Evolutionary conservation across 2,329 filamentous ascomycete species (phyloP).

Genomic region (Penicillium sp.): DNA sequence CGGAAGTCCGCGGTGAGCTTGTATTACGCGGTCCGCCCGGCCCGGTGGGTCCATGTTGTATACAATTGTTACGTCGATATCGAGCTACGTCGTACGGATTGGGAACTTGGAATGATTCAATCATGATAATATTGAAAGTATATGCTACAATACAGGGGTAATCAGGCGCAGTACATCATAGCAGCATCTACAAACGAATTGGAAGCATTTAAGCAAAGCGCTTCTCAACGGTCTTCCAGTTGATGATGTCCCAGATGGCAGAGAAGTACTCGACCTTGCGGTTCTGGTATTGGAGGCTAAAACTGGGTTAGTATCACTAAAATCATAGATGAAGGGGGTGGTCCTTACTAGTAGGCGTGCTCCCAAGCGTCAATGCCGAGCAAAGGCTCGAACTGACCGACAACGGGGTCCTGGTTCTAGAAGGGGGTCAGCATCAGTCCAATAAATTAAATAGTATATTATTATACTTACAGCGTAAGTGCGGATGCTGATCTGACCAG

Average conservation of each 20-base stretch:
- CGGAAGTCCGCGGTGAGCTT: conserved; percentile 8
- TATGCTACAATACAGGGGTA: conserved; percentile 23
- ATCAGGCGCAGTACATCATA: conserved; percentile 6
- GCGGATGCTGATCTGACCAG: conserved; percentile 58
- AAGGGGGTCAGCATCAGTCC: conserved; percentile 8
- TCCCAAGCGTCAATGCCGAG: conserved; percentile 94
- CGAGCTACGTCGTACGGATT: not conserved
- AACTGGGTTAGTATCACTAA: conserved; percentile 20
- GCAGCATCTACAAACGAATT: conserved; percentile 9
- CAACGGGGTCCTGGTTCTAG: conserved; percentile 82
- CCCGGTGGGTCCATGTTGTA: conserved; percentile 6
- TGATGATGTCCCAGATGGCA: conserved; percentile 91
- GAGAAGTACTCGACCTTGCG: conserved; percentile 95
- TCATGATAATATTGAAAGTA: conserved; percentile 9
- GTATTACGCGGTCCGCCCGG: conserved; percentile 11
- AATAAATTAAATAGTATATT: not conserved
- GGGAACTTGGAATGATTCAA: not conserved
- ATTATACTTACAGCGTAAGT: conserved; percentile 61
- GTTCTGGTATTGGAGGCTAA: conserved; percentile 87
- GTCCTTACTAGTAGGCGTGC: conserved; percentile 79
- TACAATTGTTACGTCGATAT: not conserved
- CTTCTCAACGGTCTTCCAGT: conserved; percentile 88
- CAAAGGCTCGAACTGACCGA: conserved; percentile 78
- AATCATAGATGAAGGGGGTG: not conserved
- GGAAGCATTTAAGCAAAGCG: conserved; percentile 59